Evolutionary conservation across 202 grass and related monocot species (phyloP).

Genomic region (Musa balbisiana): DNA sequence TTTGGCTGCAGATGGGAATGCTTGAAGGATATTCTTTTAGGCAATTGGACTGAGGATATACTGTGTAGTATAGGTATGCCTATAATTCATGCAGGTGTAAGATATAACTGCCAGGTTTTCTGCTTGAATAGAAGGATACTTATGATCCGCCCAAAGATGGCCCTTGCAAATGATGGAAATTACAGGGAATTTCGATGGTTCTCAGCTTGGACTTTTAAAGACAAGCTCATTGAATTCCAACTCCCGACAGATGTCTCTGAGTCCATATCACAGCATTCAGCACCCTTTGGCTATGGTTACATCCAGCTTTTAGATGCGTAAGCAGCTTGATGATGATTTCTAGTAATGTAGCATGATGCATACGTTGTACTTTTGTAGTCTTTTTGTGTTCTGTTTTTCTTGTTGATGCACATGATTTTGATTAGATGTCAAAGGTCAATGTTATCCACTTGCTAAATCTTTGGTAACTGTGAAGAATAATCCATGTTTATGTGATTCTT

Average conservation of each 20-base stretch:
- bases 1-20: conserved; percentile 77
- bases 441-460: background rate
- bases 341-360: background rate
- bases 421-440: background rate
- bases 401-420: background rate
- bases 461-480: background rate
- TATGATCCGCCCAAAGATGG: conserved; percentile 91
- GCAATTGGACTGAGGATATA: conserved; percentile 61
- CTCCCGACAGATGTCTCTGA: conserved; percentile 67
- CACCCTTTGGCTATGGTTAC: conserved; percentile 88
- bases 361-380: background rate
- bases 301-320: conserved; percentile 84
- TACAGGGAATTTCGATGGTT: conserved; percentile 96
- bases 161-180: conserved; percentile 91
- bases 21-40: conserved; percentile 64
- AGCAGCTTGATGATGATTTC: conserved; percentile 6
- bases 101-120: conserved; percentile 94
- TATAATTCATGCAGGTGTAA: conserved; percentile 71
- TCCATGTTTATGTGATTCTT: background rate
- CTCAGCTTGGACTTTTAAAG: conserved; percentile 82
- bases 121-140: conserved; percentile 83
- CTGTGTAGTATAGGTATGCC: conserved; percentile 99
- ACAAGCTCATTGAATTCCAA: conserved; percentile 63
- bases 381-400: background rate
- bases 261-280: conserved; percentile 52